Conservation (phyloP, 306 rosid species). For the Argentina anserina region DNA sequence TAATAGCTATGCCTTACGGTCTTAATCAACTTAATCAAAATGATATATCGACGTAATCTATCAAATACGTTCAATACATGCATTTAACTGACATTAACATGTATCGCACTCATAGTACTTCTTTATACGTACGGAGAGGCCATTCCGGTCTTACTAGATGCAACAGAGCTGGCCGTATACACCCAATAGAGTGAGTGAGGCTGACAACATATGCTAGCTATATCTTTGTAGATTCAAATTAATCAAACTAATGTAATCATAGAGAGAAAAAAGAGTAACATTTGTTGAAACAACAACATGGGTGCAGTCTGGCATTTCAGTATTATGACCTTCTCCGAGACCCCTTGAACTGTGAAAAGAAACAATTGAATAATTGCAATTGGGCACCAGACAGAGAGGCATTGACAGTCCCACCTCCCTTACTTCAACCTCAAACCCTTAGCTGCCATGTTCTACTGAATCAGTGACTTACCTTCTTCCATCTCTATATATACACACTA, state of each 20-base stretch:
- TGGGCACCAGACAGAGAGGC: conserved; percentile 5
- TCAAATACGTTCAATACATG: too few relatives aligned
- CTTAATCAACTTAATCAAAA: too few relatives aligned
- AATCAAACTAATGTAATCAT: not conserved
- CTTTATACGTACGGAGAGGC: not conserved
- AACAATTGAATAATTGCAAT: not conserved
- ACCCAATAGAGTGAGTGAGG: not conserved
- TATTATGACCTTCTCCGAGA: not conserved
- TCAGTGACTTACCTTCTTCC: not conserved
- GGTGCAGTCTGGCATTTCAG: conserved; percentile 9
- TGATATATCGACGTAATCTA: too few relatives aligned
- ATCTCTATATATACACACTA: not conserved
- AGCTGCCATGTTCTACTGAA: not conserved
- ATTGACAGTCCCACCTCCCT: not conserved
- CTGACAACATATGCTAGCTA: not conserved
- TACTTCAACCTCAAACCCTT: not conserved
- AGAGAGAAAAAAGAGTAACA: not conserved
- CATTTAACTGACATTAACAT: too few relatives aligned
- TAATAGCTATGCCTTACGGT: too few relatives aligned
- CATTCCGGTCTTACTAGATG: not conserved
- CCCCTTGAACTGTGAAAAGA: not conserved
- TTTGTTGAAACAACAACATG: not conserved
- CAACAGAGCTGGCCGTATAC: not conserved
- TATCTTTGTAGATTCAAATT: not conserved
- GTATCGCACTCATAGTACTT: not conserved